A percentile compares a stretch with the other conserved stretches of the same genome.
These are phyloP conservation scores for Dinochytrium kinnereticum DNA, from an alignment of 371 early-diverging fungal species.

Conservation along the genomic window DNA sequence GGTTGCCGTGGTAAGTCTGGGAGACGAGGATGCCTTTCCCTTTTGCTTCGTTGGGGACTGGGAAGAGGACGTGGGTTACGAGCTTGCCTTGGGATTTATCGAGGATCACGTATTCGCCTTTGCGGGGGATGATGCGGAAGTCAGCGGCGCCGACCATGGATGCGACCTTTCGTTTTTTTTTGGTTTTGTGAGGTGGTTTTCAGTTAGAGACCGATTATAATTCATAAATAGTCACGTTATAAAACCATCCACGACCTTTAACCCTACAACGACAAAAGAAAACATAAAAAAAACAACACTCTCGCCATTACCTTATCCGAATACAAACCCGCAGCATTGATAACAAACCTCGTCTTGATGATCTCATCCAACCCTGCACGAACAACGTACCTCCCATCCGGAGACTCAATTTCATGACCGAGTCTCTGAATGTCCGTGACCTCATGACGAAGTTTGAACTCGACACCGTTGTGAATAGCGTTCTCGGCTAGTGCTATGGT, in stretches of 20 bases:
- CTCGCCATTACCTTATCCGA: constrained; percentile 22
- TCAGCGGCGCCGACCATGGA: constrained; percentile 49
- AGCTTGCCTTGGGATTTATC: constrained; percentile 42
- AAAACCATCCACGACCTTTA: no score
- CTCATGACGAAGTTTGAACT: constrained; percentile 40
- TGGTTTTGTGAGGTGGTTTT: neutral
- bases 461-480: constrained; percentile 49
- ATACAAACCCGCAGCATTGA: constrained; percentile 48
- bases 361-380: constrained; percentile 29
- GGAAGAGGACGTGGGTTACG: constrained; percentile 47
- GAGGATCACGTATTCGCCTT: constrained; percentile 50
- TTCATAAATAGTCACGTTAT: no score
- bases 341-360: constrained; percentile 31
- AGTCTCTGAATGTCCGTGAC: constrained; percentile 46
- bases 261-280: neutral
- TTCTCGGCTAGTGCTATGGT: constrained; percentile 53
- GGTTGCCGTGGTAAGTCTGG: constrained; percentile 50
- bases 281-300: neutral
- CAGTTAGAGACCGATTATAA: neutral
- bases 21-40: constrained; percentile 55
- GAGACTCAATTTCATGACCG: constrained; percentile 1
- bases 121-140: constrained; percentile 48
- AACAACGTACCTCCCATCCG: constrained; percentile 36
- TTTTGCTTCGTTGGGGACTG: constrained; percentile 40
- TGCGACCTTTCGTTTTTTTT: constrained; percentile 33